Conservation (phyloP, 305 asterid genomes). For the Petunia hybrid region DNA sequence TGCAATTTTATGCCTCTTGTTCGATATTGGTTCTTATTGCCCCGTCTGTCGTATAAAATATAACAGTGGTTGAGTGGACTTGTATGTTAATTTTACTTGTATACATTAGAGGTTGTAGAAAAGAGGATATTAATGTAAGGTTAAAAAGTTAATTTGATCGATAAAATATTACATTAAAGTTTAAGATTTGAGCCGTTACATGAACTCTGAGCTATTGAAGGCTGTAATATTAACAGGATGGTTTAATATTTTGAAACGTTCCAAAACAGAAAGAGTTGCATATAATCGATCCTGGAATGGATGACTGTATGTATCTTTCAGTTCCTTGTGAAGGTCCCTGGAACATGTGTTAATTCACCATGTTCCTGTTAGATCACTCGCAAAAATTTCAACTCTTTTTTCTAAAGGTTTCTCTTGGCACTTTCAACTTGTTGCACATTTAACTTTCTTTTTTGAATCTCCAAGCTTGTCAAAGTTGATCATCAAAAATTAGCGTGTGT, state of each 20-base stretch:
- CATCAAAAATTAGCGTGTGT: not conserved
- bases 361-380: not conserved
- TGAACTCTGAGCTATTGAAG: not conserved
- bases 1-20: not conserved
- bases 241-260: not conserved
- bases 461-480: constrained; percentile 12
- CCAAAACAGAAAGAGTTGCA: not conserved
- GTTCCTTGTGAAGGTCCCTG: not conserved
- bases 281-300: not conserved
- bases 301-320: not conserved
- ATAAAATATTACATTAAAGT: not conserved
- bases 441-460: not conserved
- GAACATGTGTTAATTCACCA: not conserved
- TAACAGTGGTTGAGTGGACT: not conserved
- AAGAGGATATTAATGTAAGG: not conserved
- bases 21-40: not conserved
- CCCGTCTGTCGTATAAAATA: not conserved
- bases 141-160: not conserved
- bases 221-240: not conserved
- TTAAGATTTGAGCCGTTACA: not conserved
- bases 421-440: not conserved
- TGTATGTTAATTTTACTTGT: not conserved
- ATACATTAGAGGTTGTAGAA: not conserved
- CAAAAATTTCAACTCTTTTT: not conserved
- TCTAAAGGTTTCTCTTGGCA: not conserved